A percentile compares a stretch with the other conserved stretches of the same genome.
phyloP scores from a whole-genome alignment of 108 stramenopile species.

The Nitzschia sp. region DNA sequence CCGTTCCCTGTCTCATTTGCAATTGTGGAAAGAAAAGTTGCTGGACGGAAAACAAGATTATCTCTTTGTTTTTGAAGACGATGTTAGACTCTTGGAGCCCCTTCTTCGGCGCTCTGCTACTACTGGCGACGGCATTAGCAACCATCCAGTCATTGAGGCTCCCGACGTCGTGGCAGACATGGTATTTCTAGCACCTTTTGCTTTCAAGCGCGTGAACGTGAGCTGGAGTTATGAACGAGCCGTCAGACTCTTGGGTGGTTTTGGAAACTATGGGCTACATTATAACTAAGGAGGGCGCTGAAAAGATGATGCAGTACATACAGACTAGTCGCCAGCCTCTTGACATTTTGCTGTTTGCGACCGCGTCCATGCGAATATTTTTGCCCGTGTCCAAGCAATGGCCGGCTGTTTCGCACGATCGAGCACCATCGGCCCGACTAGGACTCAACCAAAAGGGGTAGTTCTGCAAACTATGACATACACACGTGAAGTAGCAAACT shows the following conservation, averaged over 20 bases:
- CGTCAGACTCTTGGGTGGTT: not conserved
- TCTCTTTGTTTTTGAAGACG: slow-evolving; percentile 13
- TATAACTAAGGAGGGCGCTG: not conserved
- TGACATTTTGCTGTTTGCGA: not conserved
- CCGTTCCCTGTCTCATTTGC: slow-evolving; percentile 4
- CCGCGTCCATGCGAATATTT: not conserved
- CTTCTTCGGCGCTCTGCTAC: not conserved
- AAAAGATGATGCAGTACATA: not conserved
- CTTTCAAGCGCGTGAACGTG: slow-evolving; percentile 1
- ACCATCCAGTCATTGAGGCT: not conserved
- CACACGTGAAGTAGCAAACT: too few species aligned
- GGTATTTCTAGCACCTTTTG: not conserved
- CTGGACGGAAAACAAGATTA: not conserved
- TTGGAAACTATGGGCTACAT: not conserved
- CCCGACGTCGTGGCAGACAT: slow-evolving; percentile 15
- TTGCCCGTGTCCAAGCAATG: not conserved
- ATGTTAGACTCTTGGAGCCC: not conserved
- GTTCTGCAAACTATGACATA: too few species aligned
- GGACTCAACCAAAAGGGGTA: slow-evolving; percentile 1
- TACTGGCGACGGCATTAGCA: not conserved
- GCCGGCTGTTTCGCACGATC: not conserved
- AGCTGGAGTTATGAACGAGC: not conserved
- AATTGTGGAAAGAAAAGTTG: slow-evolving; percentile 8
- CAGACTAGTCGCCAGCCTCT: not conserved
- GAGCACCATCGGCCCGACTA: not conserved